Evolutionary conservation across 2,329 filamentous ascomycete species (phyloP), one percentile per base, ranked within the genome.

Genomic region (Colletotrichum somersetense): DNA sequence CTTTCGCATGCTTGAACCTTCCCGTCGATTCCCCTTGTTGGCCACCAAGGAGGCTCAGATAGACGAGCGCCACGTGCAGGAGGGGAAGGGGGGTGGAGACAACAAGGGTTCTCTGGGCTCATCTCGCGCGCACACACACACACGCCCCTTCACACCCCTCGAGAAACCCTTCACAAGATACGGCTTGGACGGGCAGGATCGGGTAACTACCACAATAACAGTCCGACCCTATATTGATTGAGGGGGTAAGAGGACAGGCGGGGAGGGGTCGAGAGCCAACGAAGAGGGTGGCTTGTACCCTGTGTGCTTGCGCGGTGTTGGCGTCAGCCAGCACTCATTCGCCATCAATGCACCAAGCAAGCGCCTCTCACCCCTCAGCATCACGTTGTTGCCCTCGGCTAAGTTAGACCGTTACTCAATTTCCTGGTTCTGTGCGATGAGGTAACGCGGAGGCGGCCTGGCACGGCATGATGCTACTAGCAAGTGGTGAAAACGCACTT

Each of bases 11-110:
- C 61, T 63, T 63, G 61, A 63, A 50, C 48, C 48, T 53, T 67
- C 8, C 50, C 52, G 16, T 59, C 20, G 58, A 58, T 57, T 58
- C 40, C 20, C 50, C 38, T 62, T 48, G 46, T 35, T 62, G 59
- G 59, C 67, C 42, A 61, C 63, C 52, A 53, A 30, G 14, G 48
- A 44, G 57, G 44, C 59, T 68, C 69, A 68, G 69, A 72, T 72
- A 68, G 53, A 63, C 23, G 44, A 68, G 55, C 69, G 58, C 69
- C 69, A 68, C 65, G 53, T 42, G 68, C 50, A 38, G 58, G 58
- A 2, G 7, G 50, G 26, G 26, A 1, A 10, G 23, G 50, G 50
- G 68, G 4, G 66, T 64, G 69, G 69, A 63, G 59, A 55, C 38
- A 33, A 48, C 14, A 33, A 62, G 30, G 33, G 59, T 55, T 38